Evolutionary conservation across 225 moss, liverwort and hornwort species (phyloP).

Genomic region (Thuidium tamariscinum): DNA sequence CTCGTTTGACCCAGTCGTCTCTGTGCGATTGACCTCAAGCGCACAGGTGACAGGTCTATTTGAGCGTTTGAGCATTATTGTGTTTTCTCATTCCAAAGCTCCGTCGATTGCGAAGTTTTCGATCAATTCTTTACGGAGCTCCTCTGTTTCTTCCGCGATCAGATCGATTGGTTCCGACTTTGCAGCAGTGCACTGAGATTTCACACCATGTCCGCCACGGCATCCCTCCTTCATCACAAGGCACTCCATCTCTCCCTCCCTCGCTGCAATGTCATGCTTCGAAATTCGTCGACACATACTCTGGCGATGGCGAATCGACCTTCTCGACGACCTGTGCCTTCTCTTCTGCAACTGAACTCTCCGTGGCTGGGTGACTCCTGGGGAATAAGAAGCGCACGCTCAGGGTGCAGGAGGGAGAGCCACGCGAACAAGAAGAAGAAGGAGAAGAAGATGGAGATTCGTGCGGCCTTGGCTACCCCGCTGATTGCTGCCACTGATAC

Average conservation of each 20-base stretch:
- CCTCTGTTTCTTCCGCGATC: neutral
- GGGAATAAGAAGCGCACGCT: neutral
- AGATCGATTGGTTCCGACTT: neutral
- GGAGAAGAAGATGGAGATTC: neutral
- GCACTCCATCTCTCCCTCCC: neutral
- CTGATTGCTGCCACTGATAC: conserved; percentile 77
- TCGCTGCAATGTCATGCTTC: neutral
- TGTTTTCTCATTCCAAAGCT: neutral
- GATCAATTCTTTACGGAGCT: neutral
- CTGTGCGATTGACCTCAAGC: neutral
- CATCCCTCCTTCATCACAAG: neutral
- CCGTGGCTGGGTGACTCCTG: neutral
- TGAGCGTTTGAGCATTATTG: neutral
- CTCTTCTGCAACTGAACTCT: neutral
- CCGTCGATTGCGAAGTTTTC: neutral
- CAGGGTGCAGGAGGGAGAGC: neutral
- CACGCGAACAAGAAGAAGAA: neutral
- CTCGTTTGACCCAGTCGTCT: neutral
- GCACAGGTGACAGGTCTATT: neutral
- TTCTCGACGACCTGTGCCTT: neutral
- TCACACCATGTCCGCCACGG: neutral
- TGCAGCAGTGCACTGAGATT: neutral
- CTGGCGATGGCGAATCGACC: neutral
- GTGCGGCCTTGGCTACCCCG: conserved; percentile 27
- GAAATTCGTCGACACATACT: neutral